Conservation (phyloP, 768 basidiomycete species). For the Dentipellis fragilis region DNA sequence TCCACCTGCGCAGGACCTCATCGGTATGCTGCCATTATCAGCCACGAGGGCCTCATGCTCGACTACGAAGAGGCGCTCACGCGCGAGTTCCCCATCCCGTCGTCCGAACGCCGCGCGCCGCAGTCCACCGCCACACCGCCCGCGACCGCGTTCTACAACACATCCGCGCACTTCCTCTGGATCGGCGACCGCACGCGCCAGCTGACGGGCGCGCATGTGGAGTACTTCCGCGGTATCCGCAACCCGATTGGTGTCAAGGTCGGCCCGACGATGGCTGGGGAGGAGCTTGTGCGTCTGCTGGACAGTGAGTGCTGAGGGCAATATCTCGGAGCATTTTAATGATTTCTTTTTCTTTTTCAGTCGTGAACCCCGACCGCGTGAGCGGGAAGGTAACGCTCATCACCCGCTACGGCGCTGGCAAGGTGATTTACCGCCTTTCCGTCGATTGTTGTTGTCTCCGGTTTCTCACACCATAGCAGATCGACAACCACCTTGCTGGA, state of each 20-base stretch:
- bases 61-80: slow-evolving; percentile 91
- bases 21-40: background rate
- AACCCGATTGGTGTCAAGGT: slow-evolving; percentile 97
- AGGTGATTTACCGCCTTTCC: slow-evolving; percentile 34
- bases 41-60: slow-evolving; percentile 86
- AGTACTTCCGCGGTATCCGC: slow-evolving; percentile 86
- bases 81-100: slow-evolving; percentile 43
- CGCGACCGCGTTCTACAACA: slow-evolving; percentile 63
- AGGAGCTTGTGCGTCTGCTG: slow-evolving; percentile 68
- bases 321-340: background rate
- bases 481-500: slow-evolving; percentile 59
- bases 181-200: slow-evolving; percentile 94
- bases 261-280: slow-evolving; percentile 74
- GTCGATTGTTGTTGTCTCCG: background rate
- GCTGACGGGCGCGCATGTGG: slow-evolving; percentile 86
- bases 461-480: slow-evolving; percentile 29
- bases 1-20: background rate
- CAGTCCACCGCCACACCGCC: slow-evolving; percentile 1
- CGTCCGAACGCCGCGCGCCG: background rate
- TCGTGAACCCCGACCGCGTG: slow-evolving; percentile 82
- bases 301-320: slow-evolving; percentile 44
- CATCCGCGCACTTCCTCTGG: slow-evolving; percentile 93
- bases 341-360: slow-evolving; percentile 37
- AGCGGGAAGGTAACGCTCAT: slow-evolving; percentile 81
- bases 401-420: slow-evolving; percentile 84